phyloP scores from a whole-genome alignment of 2,329 filamentous ascomycete species.

The Aspergillus sp. region DNA sequence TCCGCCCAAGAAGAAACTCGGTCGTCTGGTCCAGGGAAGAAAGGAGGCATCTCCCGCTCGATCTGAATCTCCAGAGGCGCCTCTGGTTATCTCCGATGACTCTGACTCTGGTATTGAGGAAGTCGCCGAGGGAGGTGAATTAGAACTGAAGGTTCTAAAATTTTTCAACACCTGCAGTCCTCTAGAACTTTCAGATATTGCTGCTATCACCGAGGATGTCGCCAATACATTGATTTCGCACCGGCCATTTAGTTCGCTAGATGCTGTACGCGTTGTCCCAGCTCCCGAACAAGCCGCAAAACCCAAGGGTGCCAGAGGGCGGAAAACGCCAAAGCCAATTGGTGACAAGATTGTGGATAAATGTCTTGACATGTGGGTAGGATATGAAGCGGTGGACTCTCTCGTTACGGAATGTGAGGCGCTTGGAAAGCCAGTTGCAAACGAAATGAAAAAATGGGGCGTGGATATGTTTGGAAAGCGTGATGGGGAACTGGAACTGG shows the following conservation, averaged over 20 bases:
- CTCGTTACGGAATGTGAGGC: slow-evolving; percentile 72
- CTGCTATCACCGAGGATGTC: slow-evolving; percentile 65
- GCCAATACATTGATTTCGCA: slow-evolving; percentile 66
- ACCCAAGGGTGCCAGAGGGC: slow-evolving; percentile 50
- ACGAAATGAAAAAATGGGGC: slow-evolving; percentile 65
- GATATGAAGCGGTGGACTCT: slow-evolving; percentile 77
- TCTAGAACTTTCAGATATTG: slow-evolving; percentile 76
- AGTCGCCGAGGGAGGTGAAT: slow-evolving; percentile 35
- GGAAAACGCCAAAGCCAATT: slow-evolving; percentile 50
- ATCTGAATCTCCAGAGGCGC: slow-evolving; percentile 29
- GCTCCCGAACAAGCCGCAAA: slow-evolving; percentile 32
- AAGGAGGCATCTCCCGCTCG: slow-evolving; percentile 30
- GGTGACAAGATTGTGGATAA: slow-evolving; percentile 65
- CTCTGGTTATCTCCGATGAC: slow-evolving; percentile 42
- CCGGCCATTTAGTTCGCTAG: slow-evolving; percentile 67
- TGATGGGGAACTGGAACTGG: slow-evolving; percentile 57
- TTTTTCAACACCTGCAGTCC: slow-evolving; percentile 78
- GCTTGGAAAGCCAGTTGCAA: slow-evolving; percentile 62
- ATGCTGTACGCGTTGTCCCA: slow-evolving; percentile 62
- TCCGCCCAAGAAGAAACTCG: slow-evolving; percentile 24
- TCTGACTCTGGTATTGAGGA: slow-evolving; percentile 36
- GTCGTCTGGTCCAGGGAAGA: slow-evolving; percentile 48
- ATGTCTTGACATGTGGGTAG: slow-evolving; percentile 67
- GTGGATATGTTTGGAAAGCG: slow-evolving; percentile 60
- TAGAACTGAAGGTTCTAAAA: slow-evolving; percentile 58